Evolutionary conservation across 2,329 filamentous ascomycete genomes (phyloP).

Genomic region (Chrysoporthe deuterocubensis): DNA sequence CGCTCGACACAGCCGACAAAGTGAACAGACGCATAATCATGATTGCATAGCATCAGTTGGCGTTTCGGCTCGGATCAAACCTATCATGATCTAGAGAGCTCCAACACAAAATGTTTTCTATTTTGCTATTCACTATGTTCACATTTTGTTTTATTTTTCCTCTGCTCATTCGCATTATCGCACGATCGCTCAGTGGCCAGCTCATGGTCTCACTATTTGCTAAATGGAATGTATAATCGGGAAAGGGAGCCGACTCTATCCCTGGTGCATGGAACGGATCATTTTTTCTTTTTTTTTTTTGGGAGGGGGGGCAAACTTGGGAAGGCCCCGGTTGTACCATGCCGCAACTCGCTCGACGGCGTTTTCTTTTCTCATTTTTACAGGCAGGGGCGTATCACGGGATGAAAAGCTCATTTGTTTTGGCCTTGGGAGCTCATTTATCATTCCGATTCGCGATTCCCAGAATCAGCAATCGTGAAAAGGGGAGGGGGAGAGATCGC

Average conservation of each 20-base stretch:
- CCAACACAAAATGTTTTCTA: conserved; percentile 9
- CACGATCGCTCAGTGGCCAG: conserved; percentile 27
- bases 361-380: neutral
- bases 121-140: conserved; percentile 28
- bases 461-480: conserved; percentile 2
- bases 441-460: conserved; percentile 21
- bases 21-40: conserved; percentile 18
- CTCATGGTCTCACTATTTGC: conserved; percentile 28
- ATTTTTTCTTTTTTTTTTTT: neutral
- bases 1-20: conserved; percentile 19
- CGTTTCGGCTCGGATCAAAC: conserved; percentile 16
- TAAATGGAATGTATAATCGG: conserved; percentile 44
- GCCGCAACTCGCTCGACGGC: conserved; percentile 15
- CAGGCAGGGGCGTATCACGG: conserved; percentile 18
- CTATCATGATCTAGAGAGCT: neutral
- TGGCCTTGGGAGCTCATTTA: conserved; percentile 1
- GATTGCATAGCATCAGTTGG: conserved; percentile 21
- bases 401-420: conserved; percentile 11
- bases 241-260: conserved; percentile 22
- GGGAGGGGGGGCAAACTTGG: conserved; percentile 3
- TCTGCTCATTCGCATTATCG: conserved; percentile 11
- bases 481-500: conserved; percentile 5
- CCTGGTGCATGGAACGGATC: conserved; percentile 24
- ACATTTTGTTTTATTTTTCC: neutral
- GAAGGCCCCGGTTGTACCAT: conserved; percentile 16